These are phyloP conservation scores for Tulasnella sp. DNA, from an alignment of 768 basidiomycete species.

Conservation along the genomic window DNA sequence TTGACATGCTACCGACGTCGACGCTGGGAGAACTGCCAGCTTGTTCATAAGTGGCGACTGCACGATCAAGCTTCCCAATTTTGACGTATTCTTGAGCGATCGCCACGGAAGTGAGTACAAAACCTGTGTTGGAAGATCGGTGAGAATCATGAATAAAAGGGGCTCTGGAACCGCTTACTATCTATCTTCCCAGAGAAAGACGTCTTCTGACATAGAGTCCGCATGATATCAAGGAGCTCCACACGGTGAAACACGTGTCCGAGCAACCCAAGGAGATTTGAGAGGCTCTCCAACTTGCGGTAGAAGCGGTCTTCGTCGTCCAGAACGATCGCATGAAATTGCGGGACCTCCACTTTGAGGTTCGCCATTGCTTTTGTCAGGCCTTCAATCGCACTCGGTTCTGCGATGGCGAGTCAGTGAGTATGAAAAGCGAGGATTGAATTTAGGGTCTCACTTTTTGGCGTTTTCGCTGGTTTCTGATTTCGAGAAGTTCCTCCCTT, in stretches of 20 bases:
- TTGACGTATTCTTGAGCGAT: conserved; percentile 73
- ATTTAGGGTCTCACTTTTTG: not conserved
- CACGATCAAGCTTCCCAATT: conserved; percentile 66
- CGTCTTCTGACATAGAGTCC: conserved; percentile 49
- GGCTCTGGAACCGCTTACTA: conserved; percentile 24
- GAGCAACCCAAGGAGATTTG: conserved; percentile 60
- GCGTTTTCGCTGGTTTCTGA: conserved; percentile 1
- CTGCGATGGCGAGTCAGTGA: conserved; percentile 28
- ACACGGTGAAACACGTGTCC: conserved; percentile 59
- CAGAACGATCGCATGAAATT: not conserved
- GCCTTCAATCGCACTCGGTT: not conserved
- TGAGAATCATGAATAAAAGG: not conserved
- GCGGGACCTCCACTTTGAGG: conserved; percentile 31
- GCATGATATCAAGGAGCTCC: conserved; percentile 54
- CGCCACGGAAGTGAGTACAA: conserved; percentile 54
- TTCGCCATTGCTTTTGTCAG: conserved; percentile 39
- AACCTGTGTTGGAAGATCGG: conserved; percentile 39
- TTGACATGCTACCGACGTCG: conserved; percentile 37
- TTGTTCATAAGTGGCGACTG: conserved; percentile 55
- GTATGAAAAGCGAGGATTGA: conserved; percentile 40
- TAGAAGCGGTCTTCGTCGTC: conserved; percentile 20
- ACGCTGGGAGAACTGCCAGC: conserved; percentile 25
- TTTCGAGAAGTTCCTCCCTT: conserved; percentile 24
- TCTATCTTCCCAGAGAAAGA: conserved; percentile 44
- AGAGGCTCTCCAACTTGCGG: conserved; percentile 41